Conservation (phyloP, 2,329 filamentous ascomycete genomes). For the Paecilomyces dactylethromorphus region DNA sequence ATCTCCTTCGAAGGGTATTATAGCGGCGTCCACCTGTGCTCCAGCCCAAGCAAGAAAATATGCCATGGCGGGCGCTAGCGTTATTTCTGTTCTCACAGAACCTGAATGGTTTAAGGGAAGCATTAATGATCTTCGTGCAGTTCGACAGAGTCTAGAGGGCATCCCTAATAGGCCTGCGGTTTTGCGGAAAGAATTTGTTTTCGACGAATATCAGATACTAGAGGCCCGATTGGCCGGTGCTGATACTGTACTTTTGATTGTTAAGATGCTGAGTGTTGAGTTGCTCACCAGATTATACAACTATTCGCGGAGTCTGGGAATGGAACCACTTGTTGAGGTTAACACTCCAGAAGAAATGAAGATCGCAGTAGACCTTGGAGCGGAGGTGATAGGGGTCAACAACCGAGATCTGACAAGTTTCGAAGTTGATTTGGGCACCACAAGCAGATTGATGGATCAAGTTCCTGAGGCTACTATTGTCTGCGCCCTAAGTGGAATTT, state of each 20-base stretch:
- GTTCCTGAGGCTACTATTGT: slow-evolving; percentile 82
- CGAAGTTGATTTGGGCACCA: slow-evolving; percentile 90
- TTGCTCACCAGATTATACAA: slow-evolving; percentile 72
- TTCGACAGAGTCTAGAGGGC: slow-evolving; percentile 79
- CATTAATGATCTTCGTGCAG: slow-evolving; percentile 83
- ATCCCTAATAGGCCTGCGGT: slow-evolving; percentile 91
- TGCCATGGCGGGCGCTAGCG: slow-evolving; percentile 86
- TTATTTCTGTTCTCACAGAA: slow-evolving; percentile 97
- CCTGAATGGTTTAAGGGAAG: slow-evolving; percentile 99
- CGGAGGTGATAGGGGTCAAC: slow-evolving; percentile 93
- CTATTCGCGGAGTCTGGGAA: slow-evolving; percentile 83
- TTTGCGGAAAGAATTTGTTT: slow-evolving; percentile 92
- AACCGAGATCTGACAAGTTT: slow-evolving; percentile 96
- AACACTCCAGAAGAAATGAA: slow-evolving; percentile 93
- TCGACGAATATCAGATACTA: slow-evolving; percentile 96
- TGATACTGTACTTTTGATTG: slow-evolving; percentile 90
- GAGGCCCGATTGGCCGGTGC: slow-evolving; percentile 89
- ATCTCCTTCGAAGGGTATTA: slow-evolving; percentile 92
- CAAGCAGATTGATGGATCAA: slow-evolving; percentile 77
- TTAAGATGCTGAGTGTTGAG: slow-evolving; percentile 86
- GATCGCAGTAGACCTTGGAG: slow-evolving; percentile 74
- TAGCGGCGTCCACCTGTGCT: slow-evolving; percentile 79
- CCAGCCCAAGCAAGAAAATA: slow-evolving; percentile 87
- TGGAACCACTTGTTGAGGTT: slow-evolving; percentile 97
- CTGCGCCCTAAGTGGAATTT: slow-evolving; percentile 91